Base-by-base conservation (phyloP, 306 rosid genomes). In the Ammopiptanthus mongolicus region DNA sequence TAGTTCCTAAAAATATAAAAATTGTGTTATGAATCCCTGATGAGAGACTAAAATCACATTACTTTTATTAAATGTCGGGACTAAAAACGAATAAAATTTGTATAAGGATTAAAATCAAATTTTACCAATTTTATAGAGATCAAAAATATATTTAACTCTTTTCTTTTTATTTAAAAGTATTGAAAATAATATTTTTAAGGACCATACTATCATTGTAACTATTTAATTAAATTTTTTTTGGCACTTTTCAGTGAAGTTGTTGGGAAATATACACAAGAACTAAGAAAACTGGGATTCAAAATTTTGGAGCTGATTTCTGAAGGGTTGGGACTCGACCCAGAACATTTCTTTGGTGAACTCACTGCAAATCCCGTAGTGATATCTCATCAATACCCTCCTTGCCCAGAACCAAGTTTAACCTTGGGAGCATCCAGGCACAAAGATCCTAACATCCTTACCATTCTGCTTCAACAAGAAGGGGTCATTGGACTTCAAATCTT, bases 401-500 rank as follows among this genome's bases (percentile, higher is more conserved):
- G 97, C 44, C 97, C 93, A 4, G 85, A 92, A 18, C 93, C 96
- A 67, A 77, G 87, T 63, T 50, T 90, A 67, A 82, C 97, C 3
- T 71, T 92, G 42, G 97, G 96, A 28, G 3, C 87, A 37, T 72
- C 83, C 12, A 86, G 76, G 48, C 97, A 88, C 79, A 36, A 87
- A 2, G 97, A 90, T 57, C 91, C 96, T 15, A 70, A 75, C 52
- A 73, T 90, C 33, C 64, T 92, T 18, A 92, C 97, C 69, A 70
- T 92, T 63, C 62, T 92, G 5, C 85, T 84, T 47, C 97, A 92
- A 82, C 83, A 83, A 15, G 36, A 65, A 52, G 42, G 51, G 6
- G 55, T 75, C 21, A 69, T 65, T 56, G 96, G 88, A 7, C 97
- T 92, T 57, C 88, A 87, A 18, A 84, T 89, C 33, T 57, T 85